Evolutionary conservation across 2,329 filamentous ascomycete species (phyloP), one percentile per base, ranked within the genome.

Genomic region (Fusarium floridanum): DNA sequence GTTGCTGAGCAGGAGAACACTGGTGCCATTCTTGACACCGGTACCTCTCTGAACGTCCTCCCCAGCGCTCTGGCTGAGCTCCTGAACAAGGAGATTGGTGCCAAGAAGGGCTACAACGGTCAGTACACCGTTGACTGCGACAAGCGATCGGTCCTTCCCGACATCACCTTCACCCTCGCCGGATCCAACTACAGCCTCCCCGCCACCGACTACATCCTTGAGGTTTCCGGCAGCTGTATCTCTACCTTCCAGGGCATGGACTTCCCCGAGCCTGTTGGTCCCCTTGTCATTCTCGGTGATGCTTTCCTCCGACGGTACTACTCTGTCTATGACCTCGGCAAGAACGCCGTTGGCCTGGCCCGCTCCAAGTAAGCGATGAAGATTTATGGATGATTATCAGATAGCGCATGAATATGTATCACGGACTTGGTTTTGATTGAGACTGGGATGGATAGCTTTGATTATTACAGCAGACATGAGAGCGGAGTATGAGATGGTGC

Each of bases 211-310:
- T 99, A 99, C 88, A 95, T 98, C 78, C 92, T 99, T 45, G 95
- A 99, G 86, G 91, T 98, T 50, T 94, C 95, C 82, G 97, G 96
- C 79, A 96, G 93, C 83, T 99, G 97, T 86, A 98, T 99, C 85
- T 98, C 95, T 73, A 94, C 95, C 78, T 98, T 99, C 87, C 97
- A 97, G 91, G 95, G 95, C 80, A 97, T 98, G 92, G 97, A 95
- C 84, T 92, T 95, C 86, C 93, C 95, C 67, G 93, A 92, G 81
- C 95, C 95, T 43, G 92, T 93, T 69, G 96, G 97, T 56, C 97
- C 97, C 77, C 91, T 99, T 75, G 95, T 95, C 72, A 99, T 99
- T 76, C 92, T 99, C 29, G 97, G 97, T 80, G 95, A 98, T 84
- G 94, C 92, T 59, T 94, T 93, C 89, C 88, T 93, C 82, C 91